Conservation (phyloP, 2,329 filamentous ascomycete genomes). For the Aureobasidium sp. region DNA sequence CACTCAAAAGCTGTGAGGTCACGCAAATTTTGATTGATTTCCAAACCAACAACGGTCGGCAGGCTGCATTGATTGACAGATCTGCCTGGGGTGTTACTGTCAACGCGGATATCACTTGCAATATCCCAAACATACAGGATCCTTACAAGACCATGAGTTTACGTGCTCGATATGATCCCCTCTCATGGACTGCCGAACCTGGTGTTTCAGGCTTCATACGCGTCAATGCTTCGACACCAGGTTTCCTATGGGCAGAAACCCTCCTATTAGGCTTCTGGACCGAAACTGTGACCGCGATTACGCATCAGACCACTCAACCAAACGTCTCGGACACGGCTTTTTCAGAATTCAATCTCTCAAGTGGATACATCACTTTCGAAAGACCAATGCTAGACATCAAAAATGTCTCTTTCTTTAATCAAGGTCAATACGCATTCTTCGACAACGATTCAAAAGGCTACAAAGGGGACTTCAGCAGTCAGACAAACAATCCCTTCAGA, state of each 20-base stretch:
- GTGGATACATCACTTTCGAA: not conserved
- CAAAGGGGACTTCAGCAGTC: not conserved
- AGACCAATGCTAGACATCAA: not conserved
- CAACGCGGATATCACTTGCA: not conserved
- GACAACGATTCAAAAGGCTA: not conserved
- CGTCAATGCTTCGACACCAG: not conserved
- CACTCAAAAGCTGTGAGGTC: not conserved
- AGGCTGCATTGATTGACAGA: not conserved
- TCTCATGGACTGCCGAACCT: not conserved
- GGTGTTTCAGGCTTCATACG: not conserved
- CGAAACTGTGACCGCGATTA: not conserved
- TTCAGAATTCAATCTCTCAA: not conserved
- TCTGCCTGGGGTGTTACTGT: not conserved
- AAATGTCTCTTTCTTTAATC: not conserved
- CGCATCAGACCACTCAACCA: not conserved
- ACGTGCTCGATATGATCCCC: not conserved
- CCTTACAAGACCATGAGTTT: not conserved
- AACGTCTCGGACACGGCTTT: no score
- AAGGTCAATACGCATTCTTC: not conserved
- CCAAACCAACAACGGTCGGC: not conserved
- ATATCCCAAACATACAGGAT: not conserved
- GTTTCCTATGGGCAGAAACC: not conserved
- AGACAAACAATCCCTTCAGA: not conserved
- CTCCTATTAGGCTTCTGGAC: not conserved
- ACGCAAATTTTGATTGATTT: not conserved